phyloP scores from a whole-genome alignment of 2,329 filamentous ascomycete species.

The Diaporthe aspalathi region DNA sequence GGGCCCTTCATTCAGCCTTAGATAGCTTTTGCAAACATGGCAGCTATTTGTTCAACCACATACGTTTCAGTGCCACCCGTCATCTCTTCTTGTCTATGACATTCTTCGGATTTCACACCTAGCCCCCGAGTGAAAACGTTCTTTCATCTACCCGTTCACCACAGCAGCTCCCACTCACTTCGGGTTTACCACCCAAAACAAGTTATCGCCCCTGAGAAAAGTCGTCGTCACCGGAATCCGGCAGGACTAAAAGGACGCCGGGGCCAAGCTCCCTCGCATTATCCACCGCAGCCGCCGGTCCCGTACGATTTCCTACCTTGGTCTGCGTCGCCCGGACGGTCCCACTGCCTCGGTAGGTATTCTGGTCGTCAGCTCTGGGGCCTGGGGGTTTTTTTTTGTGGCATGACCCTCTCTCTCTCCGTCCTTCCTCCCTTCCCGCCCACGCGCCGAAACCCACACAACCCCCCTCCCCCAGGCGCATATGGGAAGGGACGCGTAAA shows the following conservation, averaged over 20 bases:
- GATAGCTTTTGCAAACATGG: constrained; percentile 14
- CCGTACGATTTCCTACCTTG: not conserved
- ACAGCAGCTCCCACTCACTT: not conserved
- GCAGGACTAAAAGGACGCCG: not conserved
- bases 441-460: not conserved
- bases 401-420: not conserved
- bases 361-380: not conserved
- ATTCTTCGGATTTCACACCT: no score
- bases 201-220: not conserved
- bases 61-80: no score
- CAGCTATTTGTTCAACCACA: not conserved
- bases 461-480: not conserved
- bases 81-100: no score
- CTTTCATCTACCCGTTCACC: no score
- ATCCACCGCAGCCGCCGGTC: constrained; percentile 10
- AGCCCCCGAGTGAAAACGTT: not conserved
- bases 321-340: not conserved
- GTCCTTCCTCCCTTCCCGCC: no score
- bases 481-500: constrained; percentile 3
- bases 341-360: constrained; percentile 5
- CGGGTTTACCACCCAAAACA: not conserved
- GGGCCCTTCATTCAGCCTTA: not conserved
- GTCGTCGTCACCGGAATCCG: constrained; percentile 26
- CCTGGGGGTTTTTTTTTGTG: constrained; percentile 6
- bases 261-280: not conserved